Percentiles rank a stretch among this genome's conserved stretches.
Conservation (phyloP, 495 filamentous ascomycete species). For the Daldinia concentrica region DNA sequence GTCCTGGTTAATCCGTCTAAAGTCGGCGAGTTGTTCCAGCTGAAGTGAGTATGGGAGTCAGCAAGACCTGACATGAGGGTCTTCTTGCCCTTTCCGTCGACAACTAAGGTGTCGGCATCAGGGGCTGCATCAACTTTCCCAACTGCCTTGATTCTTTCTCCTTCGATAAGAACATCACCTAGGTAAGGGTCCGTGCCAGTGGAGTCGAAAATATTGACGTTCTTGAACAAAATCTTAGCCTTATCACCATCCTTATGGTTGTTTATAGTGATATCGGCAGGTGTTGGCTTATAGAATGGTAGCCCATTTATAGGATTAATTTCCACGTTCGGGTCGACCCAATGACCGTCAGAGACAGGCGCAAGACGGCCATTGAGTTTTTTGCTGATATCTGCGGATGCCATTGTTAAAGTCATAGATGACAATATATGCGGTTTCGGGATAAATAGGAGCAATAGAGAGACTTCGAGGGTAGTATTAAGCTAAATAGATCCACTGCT, state of each 20-base stretch:
- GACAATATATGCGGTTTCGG: not conserved
- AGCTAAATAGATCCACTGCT: not conserved
- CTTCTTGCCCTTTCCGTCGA: slow-evolving; percentile 1
- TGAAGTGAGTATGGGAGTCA: slow-evolving; percentile 13
- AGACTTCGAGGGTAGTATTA: not conserved
- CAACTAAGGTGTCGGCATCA: not conserved
- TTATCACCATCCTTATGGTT: not conserved
- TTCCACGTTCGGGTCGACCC: not conserved
- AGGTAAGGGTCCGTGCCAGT: not conserved
- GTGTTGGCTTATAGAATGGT: not conserved
- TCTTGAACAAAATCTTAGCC: not conserved
- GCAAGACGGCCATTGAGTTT: not conserved
- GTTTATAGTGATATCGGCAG: not conserved
- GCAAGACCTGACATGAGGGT: slow-evolving; percentile 20
- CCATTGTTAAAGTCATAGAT: not conserved
- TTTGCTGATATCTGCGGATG: not conserved
- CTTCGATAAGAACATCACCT: not conserved
- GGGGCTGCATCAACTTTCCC: not conserved
- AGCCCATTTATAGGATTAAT: not conserved
- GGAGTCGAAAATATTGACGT: not conserved
- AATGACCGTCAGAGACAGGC: not conserved
- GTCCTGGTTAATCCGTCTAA: slow-evolving; percentile 13
- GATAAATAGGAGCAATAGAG: not conserved
- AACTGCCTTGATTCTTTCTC: slow-evolving; percentile 1
- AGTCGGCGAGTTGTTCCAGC: slow-evolving; percentile 22